A percentile compares a stretch with the other conserved stretches of the same genome.
Conservation (phyloP, 306 rosid species). For the Glycyrrhiza uralensis region DNA sequence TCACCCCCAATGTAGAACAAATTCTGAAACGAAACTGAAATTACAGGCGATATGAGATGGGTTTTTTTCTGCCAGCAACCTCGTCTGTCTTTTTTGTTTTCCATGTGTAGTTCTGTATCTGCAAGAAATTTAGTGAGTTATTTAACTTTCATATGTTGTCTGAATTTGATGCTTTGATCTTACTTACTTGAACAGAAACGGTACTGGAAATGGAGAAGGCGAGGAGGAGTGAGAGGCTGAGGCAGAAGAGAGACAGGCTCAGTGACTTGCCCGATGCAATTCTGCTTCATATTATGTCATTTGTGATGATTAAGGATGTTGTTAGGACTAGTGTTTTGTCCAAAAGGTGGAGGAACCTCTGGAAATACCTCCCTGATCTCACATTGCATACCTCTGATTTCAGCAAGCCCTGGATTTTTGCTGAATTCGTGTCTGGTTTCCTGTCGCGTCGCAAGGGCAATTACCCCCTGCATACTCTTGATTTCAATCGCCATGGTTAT, state of each 20-base stretch:
- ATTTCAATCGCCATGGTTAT: background rate
- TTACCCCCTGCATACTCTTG: background rate
- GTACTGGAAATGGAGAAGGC: background rate
- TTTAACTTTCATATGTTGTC: background rate
- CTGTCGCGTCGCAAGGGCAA: background rate
- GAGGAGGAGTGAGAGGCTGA: background rate
- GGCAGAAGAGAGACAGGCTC: background rate
- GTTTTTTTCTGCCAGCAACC: too few relatives aligned
- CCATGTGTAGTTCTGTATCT: background rate
- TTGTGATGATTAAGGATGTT: background rate
- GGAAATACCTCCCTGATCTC: slow-evolving; percentile 8
- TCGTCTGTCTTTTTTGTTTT: too few relatives aligned
- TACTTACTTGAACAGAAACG: background rate
- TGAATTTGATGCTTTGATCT: background rate
- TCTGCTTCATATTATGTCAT: background rate
- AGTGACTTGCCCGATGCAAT: background rate
- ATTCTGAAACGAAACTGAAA: background rate
- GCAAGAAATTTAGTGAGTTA: background rate
- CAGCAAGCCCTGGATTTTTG: background rate
- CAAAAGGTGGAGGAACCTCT: slow-evolving; percentile 8
- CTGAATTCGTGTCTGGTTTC: background rate
- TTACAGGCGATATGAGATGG: background rate
- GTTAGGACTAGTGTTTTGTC: slow-evolving; percentile 1
- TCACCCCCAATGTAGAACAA: background rate
- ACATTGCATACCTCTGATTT: slow-evolving; percentile 1